A percentile compares a stretch with the other conserved stretches of the same genome.
Conservation (phyloP, 176 grass and related monocot genomes). For the Poa pratensis region DNA sequence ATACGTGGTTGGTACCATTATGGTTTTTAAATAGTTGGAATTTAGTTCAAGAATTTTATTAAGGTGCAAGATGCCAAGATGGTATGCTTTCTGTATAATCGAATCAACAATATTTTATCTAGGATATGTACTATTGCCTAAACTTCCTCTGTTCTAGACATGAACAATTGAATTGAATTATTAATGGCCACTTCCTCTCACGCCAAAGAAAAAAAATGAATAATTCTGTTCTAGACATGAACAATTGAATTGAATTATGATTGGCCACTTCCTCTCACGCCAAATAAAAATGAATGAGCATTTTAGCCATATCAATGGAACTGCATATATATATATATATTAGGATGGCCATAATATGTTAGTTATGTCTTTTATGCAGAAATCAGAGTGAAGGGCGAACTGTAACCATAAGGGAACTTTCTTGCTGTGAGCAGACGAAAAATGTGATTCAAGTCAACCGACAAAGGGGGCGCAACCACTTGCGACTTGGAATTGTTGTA, state of each 20-base stretch:
- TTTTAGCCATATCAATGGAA: background rate
- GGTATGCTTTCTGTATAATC: conserved; percentile 13
- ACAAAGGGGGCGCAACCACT: background rate
- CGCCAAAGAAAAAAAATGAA: background rate
- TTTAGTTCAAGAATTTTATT: background rate
- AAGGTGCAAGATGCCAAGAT: background rate
- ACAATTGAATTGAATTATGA: conserved; percentile 22
- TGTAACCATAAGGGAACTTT: background rate
- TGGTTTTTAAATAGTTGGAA: conserved; percentile 5
- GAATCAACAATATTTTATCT: background rate
- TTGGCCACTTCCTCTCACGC: background rate
- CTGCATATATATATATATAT: background rate
- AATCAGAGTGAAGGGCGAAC: conserved; percentile 16
- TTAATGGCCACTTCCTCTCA: background rate
- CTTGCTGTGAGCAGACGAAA: background rate
- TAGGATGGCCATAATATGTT: background rate
- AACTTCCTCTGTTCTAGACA: conserved; percentile 1
- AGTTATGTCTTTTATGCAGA: background rate
- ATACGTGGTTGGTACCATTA: conserved; percentile 20
- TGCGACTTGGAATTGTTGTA: conserved; percentile 16
- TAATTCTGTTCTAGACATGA: background rate
- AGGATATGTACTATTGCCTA: background rate
- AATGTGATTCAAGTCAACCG: background rate
- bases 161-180: conserved; percentile 6
- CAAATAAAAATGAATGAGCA: background rate